Evolutionary conservation across 2,329 filamentous ascomycete species (phyloP).

Genomic region (Paracamarosporium sp.): DNA sequence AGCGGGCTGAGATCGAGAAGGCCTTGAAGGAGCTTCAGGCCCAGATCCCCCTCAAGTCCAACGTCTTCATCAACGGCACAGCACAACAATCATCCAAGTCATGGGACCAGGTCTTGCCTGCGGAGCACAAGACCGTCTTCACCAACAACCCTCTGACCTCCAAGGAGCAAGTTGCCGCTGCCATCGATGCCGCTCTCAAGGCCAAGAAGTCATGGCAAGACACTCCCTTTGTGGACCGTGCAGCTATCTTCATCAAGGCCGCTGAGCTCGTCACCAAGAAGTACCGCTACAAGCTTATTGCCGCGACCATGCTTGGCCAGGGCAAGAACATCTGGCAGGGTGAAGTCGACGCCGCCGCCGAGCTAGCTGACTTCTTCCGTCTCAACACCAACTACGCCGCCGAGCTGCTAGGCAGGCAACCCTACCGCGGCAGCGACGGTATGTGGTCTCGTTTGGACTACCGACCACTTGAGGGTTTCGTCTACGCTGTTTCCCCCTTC

Average conservation of each 20-base stretch:
- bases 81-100: conserved; percentile 29
- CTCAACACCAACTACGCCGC: conserved; percentile 94
- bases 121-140: conserved; percentile 70
- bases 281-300: conserved; percentile 95
- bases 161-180: conserved; percentile 72
- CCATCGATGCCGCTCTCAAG: conserved; percentile 81
- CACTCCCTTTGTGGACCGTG: conserved; percentile 85
- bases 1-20: conserved; percentile 32
- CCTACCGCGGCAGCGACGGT: conserved; percentile 77
- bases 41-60: conserved; percentile 33
- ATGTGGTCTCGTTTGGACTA: conserved; percentile 89
- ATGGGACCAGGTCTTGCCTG: conserved; percentile 35
- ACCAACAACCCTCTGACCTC: conserved; percentile 84
- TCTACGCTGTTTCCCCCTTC: conserved; percentile 92
- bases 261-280: conserved; percentile 87
- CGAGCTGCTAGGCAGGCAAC: conserved; percentile 85
- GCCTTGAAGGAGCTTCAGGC: conserved; percentile 31
- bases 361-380: conserved; percentile 86
- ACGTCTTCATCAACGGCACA: conserved; percentile 34
- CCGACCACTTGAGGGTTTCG: conserved; percentile 88
- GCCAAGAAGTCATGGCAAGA: conserved; percentile 86
- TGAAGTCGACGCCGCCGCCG: conserved; percentile 92
- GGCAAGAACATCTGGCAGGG: conserved; percentile 98
- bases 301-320: conserved; percentile 91
- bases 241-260: conserved; percentile 92